phyloP scores from a whole-genome alignment of 176 grass and related monocot species.

The Ananas comosus region DNA sequence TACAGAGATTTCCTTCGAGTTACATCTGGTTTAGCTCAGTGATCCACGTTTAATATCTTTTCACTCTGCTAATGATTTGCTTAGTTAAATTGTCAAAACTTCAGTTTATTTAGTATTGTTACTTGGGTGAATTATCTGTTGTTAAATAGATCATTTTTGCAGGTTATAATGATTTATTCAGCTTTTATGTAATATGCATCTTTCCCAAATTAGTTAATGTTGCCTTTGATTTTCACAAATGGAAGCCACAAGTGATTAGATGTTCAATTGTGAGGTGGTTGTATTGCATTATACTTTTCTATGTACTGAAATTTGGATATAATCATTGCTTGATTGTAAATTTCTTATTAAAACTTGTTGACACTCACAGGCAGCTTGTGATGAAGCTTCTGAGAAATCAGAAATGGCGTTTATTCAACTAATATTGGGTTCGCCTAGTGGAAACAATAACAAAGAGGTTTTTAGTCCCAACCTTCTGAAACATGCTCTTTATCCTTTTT shows the following conservation, averaged over 20 bases:
- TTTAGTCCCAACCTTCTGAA: background rate
- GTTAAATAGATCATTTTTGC: no score
- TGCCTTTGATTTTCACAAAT: no score
- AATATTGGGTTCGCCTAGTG: slow-evolving; percentile 39
- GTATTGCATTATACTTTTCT: background rate
- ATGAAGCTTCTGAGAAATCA: slow-evolving; percentile 50
- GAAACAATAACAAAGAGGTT: slow-evolving; percentile 59
- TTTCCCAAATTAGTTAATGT: no score
- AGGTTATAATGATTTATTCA: no score
- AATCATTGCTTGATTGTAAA: slow-evolving; percentile 5
- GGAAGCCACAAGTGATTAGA: no score
- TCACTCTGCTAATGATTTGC: no score
- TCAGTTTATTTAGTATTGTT: no score
- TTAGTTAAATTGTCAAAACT: no score
- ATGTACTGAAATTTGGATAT: background rate
- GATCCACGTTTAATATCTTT: no score
- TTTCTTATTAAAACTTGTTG: slow-evolving; percentile 17
- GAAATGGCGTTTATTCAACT: slow-evolving; percentile 68
- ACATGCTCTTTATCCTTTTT: background rate
- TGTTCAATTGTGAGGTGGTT: no score
- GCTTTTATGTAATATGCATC: no score
- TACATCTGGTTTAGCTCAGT: background rate
- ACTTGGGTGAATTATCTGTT: no score
- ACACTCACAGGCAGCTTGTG: slow-evolving; percentile 47
- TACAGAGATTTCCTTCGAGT: background rate